These are phyloP conservation scores for Punctularia strigosozonata DNA, from an alignment of 768 basidiomycete species.

Conservation along the genomic window DNA sequence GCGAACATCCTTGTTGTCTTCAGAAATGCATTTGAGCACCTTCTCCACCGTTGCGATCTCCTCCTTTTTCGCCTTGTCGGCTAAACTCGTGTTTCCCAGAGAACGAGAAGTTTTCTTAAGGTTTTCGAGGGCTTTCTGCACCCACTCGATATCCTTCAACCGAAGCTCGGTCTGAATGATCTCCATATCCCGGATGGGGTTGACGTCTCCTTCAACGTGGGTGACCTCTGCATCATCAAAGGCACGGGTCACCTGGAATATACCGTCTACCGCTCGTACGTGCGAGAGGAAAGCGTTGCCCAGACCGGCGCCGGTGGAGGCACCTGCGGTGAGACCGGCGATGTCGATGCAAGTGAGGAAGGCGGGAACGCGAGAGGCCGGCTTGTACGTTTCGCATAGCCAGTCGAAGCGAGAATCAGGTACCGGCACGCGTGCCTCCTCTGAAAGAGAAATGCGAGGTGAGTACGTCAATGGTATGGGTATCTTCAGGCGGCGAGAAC, in stretches of 20 bases:
- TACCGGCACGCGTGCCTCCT: slow-evolving; percentile 89
- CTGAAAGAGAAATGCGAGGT: not conserved
- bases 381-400: slow-evolving; percentile 88
- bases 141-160: slow-evolving; percentile 98
- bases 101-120: slow-evolving; percentile 65
- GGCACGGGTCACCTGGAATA: slow-evolving; percentile 95
- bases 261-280: slow-evolving; percentile 96
- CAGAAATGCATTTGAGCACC: slow-evolving; percentile 64
- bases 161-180: slow-evolving; percentile 92
- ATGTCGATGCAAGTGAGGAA: slow-evolving; percentile 98
- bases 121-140: slow-evolving; percentile 77
- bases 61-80: slow-evolving; percentile 93
- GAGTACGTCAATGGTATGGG: too few relatives aligned
- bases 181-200: slow-evolving; percentile 93
- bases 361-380: slow-evolving; percentile 77
- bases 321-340: slow-evolving; percentile 93
- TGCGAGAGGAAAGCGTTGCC: slow-evolving; percentile 97
- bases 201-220: slow-evolving; percentile 96
- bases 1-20: slow-evolving; percentile 80
- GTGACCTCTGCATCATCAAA: slow-evolving; percentile 99
- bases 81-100: slow-evolving; percentile 66
- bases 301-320: slow-evolving; percentile 94
- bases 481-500: too few relatives aligned
- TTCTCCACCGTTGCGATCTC: slow-evolving; percentile 88
- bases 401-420: slow-evolving; percentile 92